Base-by-base conservation (phyloP, 163 green algal species). In the Chloroidium sp. region DNA sequence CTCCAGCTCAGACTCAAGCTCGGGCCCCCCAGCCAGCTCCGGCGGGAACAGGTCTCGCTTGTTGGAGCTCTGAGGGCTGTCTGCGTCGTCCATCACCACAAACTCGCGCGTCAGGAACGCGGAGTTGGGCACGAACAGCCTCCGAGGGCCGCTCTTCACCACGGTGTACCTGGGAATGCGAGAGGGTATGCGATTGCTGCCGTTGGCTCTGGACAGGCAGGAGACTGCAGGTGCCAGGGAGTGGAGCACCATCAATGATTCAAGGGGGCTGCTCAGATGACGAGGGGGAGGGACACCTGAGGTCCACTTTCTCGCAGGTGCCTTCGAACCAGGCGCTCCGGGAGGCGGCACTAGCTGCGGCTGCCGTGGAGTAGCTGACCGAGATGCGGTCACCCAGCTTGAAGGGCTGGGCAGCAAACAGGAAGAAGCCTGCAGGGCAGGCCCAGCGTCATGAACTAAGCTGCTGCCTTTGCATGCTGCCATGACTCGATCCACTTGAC, bases 351-450 rank as follows among this genome's bases (percentile, higher is more conserved):
- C 36, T 36, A 36, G 36, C 36, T 6, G 67, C 67, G 6, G 67
- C 67, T 72, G 6, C 59, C 14, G 76, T 84, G 74, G 60, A 80
- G 79, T 83, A 88, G 69, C 69, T 79, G 1, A 93, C 90, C 2
- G 86, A 85, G 72, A 93, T 85, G 1, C 80, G 80, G 84, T 95
- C 91, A 12, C 91, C 91, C 67, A 94, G 77, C 67, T 85, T 89
- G 81, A 92, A 92, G 4, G 88, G 88, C 86, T 93, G 89, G 59
- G 90, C 91, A 10, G 92, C 76, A 76, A 95, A 91, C 61, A 95
- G 85, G 79, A 93, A 92, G 75, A 92, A 88, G 2, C 88, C 88
- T 75, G 88, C 81, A 77, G 10, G 12, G 36, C 36, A 36, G 36
- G 36, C 36, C 36, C 36, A 36, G 36, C 36, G 36, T 36, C 36